phyloP scores from a whole-genome alignment of 768 basidiomycete genomes.

The Suillus lakei region DNA sequence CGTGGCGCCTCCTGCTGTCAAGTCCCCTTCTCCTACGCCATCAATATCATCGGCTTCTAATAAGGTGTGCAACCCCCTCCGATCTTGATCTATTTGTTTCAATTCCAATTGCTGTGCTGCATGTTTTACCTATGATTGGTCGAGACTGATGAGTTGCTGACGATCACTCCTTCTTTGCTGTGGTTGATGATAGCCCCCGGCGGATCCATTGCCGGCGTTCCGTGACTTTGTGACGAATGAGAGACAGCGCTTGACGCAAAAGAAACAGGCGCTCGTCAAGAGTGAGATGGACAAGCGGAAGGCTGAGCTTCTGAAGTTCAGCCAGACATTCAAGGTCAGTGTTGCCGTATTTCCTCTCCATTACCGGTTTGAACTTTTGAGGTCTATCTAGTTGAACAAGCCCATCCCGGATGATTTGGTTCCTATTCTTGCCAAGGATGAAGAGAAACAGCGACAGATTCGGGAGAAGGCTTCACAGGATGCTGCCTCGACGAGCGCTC shows the following conservation, averaged over 20 bases:
- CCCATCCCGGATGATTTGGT: conserved; percentile 96
- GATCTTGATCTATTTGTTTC: conserved; percentile 9
- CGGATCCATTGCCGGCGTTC: conserved; percentile 84
- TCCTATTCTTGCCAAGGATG: conserved; percentile 91
- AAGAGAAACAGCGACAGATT: conserved; percentile 86
- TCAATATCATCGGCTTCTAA: conserved; percentile 42
- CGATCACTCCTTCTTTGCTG: conserved; percentile 6
- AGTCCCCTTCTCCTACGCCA: conserved; percentile 70
- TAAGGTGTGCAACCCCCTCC: conserved; percentile 47
- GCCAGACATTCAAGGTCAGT: conserved; percentile 89
- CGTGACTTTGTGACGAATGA: conserved; percentile 92
- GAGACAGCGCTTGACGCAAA: conserved; percentile 87
- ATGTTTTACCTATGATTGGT: conserved; percentile 14
- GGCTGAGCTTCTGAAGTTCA: conserved; percentile 92
- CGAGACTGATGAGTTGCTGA: conserved; percentile 16
- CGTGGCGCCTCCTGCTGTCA: conserved; percentile 50
- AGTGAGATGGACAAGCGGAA: conserved; percentile 94
- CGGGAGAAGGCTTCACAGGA: conserved; percentile 76
- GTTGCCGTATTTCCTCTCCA: neutral
- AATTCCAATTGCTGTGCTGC: conserved; percentile 3
- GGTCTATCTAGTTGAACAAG: conserved; percentile 73
- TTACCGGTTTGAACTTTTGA: conserved; percentile 6
- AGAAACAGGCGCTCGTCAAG: conserved; percentile 87
- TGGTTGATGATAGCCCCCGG: conserved; percentile 53
- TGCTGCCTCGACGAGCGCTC: conserved; percentile 66